Evolutionary conservation across 202 grass and related monocot genomes (phyloP), one percentile per base, ranked within the genome.

Genomic region (Tripidium arundinaceum): DNA sequence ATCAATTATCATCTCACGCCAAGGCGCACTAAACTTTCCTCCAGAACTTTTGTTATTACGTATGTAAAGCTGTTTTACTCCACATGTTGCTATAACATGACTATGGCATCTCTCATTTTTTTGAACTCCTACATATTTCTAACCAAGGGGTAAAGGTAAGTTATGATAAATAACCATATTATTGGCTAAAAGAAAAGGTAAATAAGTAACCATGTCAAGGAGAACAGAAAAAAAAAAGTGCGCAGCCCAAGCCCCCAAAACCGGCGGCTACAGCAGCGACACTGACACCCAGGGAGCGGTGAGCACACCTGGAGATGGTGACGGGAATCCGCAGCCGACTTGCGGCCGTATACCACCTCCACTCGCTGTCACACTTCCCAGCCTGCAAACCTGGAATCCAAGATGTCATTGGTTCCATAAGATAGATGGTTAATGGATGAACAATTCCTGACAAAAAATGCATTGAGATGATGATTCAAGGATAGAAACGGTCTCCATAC

Each of bases 301-400:
- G 39, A 61, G 62, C 8, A 3, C 25, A 79, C 34, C 29, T 1
- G 0, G 0, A 0, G 40, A 41, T n/a, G 72, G 84, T 55, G 78
- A 76, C 42, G 33, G 27, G 46, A 82, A 77, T 36, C 73, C 3
- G 59, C 41, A 63, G 84, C 84, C 78, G 65, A 77, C 52, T n/a
- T 14, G 62, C 59, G 41, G 43, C 21, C 54, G 63, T 72, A 69
- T 74, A 74, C 10, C 54, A 52, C 24, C 31, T 2, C 14, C 72
- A n/a, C n/a, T n/a, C n/a, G n/a, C 54, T 28, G 72, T 55, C 85
- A 82, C 73, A 64, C 79, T 0, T 4, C 36, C 5, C 49, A 40
- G 13, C 16, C 18, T 25, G 28, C 63, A 11, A n/a, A n/a, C n/a
- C n/a, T 5, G 5, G 12, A 80, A 28, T 11, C 11, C 4, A 7